Base-by-base conservation (phyloP, 495 filamentous ascomycete species). In the Xylaria telfairii region DNA sequence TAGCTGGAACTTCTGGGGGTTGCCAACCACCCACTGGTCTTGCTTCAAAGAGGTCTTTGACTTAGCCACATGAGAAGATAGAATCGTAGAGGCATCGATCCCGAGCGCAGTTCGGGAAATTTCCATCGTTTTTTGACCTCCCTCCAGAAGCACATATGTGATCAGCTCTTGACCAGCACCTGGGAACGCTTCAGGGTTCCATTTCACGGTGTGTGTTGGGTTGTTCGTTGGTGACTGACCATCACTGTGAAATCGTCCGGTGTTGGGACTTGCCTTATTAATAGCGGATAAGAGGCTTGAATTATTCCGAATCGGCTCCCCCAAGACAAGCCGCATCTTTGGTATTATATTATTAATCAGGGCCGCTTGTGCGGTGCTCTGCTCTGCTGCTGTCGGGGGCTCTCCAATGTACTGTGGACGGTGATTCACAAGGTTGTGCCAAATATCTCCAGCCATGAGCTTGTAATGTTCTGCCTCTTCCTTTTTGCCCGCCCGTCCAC, bases 101-200 rank as follows among this genome's bases (percentile, higher is more conserved):
- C 10, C 9, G 13, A 13, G 9, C 2, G 2, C 21, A 3, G 10
- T 26, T 26, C 47, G 21, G 47, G 32, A 37, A 10, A 41, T 5
- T 4, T 28, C 4, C 4, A 54, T 54, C n/a, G 49, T 41, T 1
- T 4, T n/a, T 12, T 13, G 28, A 15, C 46, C 64, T 26, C 64
- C 64, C 13, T 54, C 30, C 30, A 67, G 2, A 21, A 67, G 64
- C 2, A 54, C 19, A 6, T 21, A 5, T 6, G 32, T 19, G 1
- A 42, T 15, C 7, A 32, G 4, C 7, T 42, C 47, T 19, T 17
- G 17, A 17, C 54, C n/a, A 4, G 46, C 47, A 17, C 5, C 3
- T n/a, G 64, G 64, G 21, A 53, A 67, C 34, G 30, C 47, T 3
- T 51, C 46, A 0, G 5, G 1, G 32, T 67, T 67, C 64, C 64